Conservation (phyloP, 1,284 basidiomycete genomes). For the Hortiboletus rubellus region DNA sequence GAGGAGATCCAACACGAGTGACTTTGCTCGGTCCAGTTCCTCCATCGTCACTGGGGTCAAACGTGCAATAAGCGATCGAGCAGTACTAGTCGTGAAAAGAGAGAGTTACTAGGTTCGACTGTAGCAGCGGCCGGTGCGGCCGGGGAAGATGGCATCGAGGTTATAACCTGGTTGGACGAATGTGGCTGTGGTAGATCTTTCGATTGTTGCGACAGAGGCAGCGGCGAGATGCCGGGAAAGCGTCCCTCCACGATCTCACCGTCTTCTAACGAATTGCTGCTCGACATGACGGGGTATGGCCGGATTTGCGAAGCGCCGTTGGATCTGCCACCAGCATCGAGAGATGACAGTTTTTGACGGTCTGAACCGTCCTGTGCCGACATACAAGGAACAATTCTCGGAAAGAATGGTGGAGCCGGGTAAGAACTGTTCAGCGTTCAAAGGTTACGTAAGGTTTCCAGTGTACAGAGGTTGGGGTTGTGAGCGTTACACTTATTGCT, state of each 20-base stretch:
- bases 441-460: background rate
- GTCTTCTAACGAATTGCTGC: conserved; percentile 15
- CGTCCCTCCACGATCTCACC: conserved; percentile 22
- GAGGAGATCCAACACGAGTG: conserved; percentile 44
- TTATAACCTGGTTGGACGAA: background rate
- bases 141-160: background rate
- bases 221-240: background rate
- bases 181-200: background rate
- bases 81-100: background rate
- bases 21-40: conserved; percentile 40
- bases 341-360: background rate
- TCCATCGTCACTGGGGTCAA: conserved; percentile 32
- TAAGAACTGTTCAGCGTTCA: background rate
- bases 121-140: background rate
- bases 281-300: background rate
- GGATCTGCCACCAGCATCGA: background rate
- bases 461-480: too few species aligned
- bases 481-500: too few species aligned
- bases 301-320: background rate
- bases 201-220: background rate
- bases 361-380: background rate
- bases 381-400: background rate
- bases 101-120: conserved; percentile 12
- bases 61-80: background rate
- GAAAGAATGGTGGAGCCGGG: background rate